phyloP scores from a whole-genome alignment of 2,329 filamentous ascomycete genomes.

The Pseudocercospora pini-densiflorae region DNA sequence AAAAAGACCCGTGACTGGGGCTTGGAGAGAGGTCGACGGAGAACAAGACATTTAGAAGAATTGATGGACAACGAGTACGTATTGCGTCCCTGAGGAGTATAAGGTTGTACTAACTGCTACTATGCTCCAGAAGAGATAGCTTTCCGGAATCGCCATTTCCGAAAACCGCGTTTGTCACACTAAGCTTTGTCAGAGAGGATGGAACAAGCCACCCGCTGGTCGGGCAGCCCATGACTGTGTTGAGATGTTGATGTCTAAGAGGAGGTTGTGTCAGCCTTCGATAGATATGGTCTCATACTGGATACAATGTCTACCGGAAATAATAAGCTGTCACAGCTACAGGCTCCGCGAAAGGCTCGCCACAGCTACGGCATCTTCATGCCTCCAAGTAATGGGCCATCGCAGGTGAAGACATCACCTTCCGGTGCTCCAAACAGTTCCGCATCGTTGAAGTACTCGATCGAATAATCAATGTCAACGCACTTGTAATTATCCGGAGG shows the following conservation, averaged over 20 bases:
- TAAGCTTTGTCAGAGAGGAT: neutral
- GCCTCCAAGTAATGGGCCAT: constrained; percentile 10
- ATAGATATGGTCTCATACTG: neutral
- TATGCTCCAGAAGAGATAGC: neutral
- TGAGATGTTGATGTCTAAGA: neutral
- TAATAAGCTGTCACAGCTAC: too few relatives aligned
- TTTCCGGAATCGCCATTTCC: neutral
- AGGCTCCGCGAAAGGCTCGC: neutral
- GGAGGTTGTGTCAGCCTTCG: neutral
- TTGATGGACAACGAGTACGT: neutral
- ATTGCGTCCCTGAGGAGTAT: neutral
- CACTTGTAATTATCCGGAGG: constrained; percentile 33
- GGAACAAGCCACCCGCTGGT: neutral
- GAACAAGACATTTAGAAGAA: neutral
- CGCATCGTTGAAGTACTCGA: constrained; percentile 36
- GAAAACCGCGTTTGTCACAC: neutral
- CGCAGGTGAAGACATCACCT: constrained; percentile 26
- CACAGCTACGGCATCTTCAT: neutral
- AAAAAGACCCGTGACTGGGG: neutral
- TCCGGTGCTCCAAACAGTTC: constrained; percentile 27
- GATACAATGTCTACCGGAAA: neutral
- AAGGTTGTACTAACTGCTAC: neutral
- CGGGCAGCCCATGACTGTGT: neutral
- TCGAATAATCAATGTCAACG: constrained; percentile 33
- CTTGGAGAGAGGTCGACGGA: neutral